Evolutionary conservation across 306 rosid species (phyloP).

Genomic region (Vigna radiata): DNA sequence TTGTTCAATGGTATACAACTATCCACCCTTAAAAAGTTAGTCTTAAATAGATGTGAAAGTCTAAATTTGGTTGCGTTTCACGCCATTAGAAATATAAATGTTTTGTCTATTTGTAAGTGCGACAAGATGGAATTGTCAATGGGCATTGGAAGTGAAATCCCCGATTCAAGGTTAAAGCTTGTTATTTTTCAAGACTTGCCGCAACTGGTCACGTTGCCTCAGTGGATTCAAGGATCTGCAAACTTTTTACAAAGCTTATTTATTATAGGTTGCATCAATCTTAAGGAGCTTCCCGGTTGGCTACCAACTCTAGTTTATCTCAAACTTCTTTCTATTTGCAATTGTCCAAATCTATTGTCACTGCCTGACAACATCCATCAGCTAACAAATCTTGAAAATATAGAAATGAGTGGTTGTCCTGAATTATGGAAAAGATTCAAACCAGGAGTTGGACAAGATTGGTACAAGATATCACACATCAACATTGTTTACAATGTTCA

Average conservation of each 20-base stretch:
- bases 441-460: not conserved
- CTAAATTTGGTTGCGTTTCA: not conserved
- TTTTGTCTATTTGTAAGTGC: fast-evolving
- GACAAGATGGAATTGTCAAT: not conserved
- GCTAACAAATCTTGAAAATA: not conserved
- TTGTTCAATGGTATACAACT: not conserved
- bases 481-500: not conserved
- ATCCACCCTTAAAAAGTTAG: not conserved
- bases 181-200: not conserved
- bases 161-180: not conserved
- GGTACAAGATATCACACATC: not conserved
- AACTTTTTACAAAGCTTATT: not conserved
- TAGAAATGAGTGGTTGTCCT: not conserved
- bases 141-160: not conserved
- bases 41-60: fast-evolving
- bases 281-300: not conserved
- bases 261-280: fast-evolving
- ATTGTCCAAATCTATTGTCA: not conserved
- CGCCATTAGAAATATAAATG: not conserved
- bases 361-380: not conserved
- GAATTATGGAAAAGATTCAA: not conserved
- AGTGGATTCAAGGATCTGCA: not conserved
- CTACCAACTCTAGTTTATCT: not conserved
- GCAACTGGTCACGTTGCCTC: not conserved
- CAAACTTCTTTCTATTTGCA: fast-evolving